phyloP scores from a whole-genome alignment of 208 protist species.

The Leishmania lainsoni region DNA sequence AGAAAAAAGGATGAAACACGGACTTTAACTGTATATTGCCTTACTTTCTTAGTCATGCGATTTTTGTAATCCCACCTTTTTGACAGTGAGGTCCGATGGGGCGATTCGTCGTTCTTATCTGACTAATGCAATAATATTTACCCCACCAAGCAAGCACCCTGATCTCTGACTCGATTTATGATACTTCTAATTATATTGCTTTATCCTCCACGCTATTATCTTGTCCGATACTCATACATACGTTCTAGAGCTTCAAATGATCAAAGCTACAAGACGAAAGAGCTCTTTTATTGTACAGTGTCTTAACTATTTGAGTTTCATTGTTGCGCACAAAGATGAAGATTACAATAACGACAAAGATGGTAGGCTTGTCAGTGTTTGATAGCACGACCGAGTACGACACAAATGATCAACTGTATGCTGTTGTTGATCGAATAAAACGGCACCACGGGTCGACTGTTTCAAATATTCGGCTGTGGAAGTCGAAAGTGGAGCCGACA shows the following conservation, averaged over 20 bases:
- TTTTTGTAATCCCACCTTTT: not conserved
- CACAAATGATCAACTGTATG: slow-evolving; percentile 38
- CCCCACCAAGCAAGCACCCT: not conserved
- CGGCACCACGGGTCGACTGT: slow-evolving; percentile 54
- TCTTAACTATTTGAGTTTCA: not conserved
- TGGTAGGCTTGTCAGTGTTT: slow-evolving; percentile 77
- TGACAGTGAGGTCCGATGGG: not conserved
- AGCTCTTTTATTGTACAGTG: not conserved
- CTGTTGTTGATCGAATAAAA: slow-evolving; percentile 53
- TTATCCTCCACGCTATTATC: not conserved
- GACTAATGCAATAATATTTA: not conserved
- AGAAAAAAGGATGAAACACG: not conserved
- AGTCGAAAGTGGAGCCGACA: slow-evolving; percentile 68
- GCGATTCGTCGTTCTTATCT: too few species aligned
- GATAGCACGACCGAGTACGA: slow-evolving; percentile 49
- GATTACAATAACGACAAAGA: slow-evolving; percentile 40
- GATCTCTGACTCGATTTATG: not conserved
- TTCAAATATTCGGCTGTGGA: slow-evolving; percentile 55
- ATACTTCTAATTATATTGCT: not conserved
- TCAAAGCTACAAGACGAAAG: not conserved
- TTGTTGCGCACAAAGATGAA: slow-evolving; percentile 8
- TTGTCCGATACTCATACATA: not conserved
- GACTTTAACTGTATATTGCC: not conserved
- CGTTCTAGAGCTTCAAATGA: not conserved
- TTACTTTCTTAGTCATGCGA: not conserved